Evolutionary conservation across 345 rosid species (phyloP).

Genomic region (Ceriops zippeliana): DNA sequence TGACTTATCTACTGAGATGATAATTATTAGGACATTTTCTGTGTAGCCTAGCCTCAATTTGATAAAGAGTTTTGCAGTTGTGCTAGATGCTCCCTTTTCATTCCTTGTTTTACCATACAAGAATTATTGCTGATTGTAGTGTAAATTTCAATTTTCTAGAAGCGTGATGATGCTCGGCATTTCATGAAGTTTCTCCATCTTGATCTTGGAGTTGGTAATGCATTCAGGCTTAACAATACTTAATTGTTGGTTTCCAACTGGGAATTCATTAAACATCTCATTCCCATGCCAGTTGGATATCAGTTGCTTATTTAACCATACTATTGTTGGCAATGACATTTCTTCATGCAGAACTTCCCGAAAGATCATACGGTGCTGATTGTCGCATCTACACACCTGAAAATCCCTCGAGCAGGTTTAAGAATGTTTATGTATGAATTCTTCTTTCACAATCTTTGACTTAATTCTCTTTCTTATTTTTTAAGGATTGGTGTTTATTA

Average conservation of each 20-base stretch:
- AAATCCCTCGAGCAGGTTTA: slow-evolving; percentile 91
- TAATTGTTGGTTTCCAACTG: slow-evolving; percentile 1
- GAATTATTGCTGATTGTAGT: slow-evolving; percentile 26
- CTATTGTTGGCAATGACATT: background rate
- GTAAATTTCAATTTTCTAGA: slow-evolving; percentile 39
- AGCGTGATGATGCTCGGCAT: slow-evolving; percentile 91
- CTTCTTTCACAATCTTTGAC: slow-evolving; percentile 46
- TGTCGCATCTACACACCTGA: slow-evolving; percentile 87
- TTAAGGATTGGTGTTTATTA: background rate
- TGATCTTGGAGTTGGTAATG: slow-evolving; percentile 89
- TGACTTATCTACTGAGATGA: too few species aligned
- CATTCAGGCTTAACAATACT: slow-evolving; percentile 6
- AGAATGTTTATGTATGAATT: slow-evolving; percentile 97
- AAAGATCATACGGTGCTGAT: slow-evolving; percentile 95
- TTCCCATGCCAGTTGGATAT: slow-evolving; percentile 3
- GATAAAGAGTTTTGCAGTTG: background rate
- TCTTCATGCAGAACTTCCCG: slow-evolving; percentile 81
- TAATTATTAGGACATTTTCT: background rate
- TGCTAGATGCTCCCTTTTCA: background rate
- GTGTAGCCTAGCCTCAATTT: background rate
- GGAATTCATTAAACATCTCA: background rate
- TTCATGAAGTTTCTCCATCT: slow-evolving; percentile 99
- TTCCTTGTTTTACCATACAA: background rate
- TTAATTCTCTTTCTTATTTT: slow-evolving; percentile 12
- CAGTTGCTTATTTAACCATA: slow-evolving; percentile 5